Base-by-base conservation (phyloP, 2,329 filamentous ascomycete species). In the Aspergillus pseudoterreus region DNA sequence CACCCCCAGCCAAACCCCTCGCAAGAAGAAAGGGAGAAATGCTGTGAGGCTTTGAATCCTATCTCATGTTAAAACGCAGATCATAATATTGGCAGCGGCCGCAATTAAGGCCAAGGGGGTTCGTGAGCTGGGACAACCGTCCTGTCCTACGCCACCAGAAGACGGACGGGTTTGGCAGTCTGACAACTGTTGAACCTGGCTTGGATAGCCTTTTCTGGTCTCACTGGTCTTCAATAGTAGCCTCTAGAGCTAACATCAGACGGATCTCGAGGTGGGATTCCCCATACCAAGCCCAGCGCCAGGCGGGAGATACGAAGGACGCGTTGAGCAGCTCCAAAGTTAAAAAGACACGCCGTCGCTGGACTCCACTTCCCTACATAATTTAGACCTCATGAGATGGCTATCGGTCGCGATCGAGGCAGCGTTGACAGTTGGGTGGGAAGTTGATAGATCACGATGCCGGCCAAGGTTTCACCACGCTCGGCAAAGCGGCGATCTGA, bases 51-150 rank as follows among this genome's bases (percentile, higher is more conserved):
- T 51, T 44, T 33, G 4, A 41, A 43, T 47, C 21, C 21, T 22
- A 21, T 38, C 50, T n/a, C 10, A 27, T n/a, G 21, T 12, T 38
- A n/a, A 22, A 44, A 6, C 38, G 50, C 45, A 47, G 50, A 51
- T 51, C 50, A 35, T 39, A 51, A 51, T 51, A 43, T 35, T 21
- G 24, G 39, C 17, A 24, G 27, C 15, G 44, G 22, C n/a, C 15
- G 22, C 39, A 42, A 22, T 15, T 4, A 42, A 19, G 15, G 39
- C 11, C 39, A 21, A 21, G 10, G 15, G 39, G 39, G 14, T 38
- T 38, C 19, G 6, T n/a, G 35, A 17, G 22, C 22, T n/a, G n/a
- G 15, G 14, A 38, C 35, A 38, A 15, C 35, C 35, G 35, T 38
- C 12, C 14, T 38, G 35, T 30, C 27, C 27, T 30, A 30, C 27